Evolutionary conservation across 768 basidiomycete genomes (phyloP).

Genomic region (Hygrocybe coccinea): DNA sequence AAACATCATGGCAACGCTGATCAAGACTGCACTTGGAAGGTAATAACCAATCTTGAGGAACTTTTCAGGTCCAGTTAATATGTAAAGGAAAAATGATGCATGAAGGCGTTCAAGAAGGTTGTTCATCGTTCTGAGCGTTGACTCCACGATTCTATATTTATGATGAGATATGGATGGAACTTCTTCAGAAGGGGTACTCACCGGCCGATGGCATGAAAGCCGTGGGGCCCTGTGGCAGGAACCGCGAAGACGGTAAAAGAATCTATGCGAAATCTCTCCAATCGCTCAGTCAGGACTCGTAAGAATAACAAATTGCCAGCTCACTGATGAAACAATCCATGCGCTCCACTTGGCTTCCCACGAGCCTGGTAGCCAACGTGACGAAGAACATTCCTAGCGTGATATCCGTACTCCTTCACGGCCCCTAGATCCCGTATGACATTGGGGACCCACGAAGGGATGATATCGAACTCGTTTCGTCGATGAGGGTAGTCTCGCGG

Average conservation of each 20-base stretch:
- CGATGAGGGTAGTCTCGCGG: slow-evolving; percentile 35
- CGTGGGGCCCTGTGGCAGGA: slow-evolving; percentile 88
- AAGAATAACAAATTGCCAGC: slow-evolving; percentile 15
- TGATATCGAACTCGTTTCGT: slow-evolving; percentile 22
- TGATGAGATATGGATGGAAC: slow-evolving; percentile 1
- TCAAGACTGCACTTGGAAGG: slow-evolving; percentile 79
- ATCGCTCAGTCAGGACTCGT: slow-evolving; percentile 2
- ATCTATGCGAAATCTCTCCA: slow-evolving; percentile 82
- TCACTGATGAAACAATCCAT: slow-evolving; percentile 85
- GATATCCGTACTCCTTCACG: slow-evolving; percentile 49
- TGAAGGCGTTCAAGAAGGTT: slow-evolving; percentile 95
- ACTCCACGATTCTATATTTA: slow-evolving; percentile 67
- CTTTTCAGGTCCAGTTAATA: slow-evolving; percentile 54
- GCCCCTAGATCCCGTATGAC: slow-evolving; percentile 38
- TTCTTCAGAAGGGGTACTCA: slow-evolving; percentile 30
- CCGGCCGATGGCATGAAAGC: slow-evolving; percentile 91
- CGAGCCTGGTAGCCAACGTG: slow-evolving; percentile 72
- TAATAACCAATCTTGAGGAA: slow-evolving; percentile 91
- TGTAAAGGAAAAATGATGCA: slow-evolving; percentile 96
- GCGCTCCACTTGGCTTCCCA: slow-evolving; percentile 81
- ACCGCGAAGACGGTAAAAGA: slow-evolving; percentile 86
- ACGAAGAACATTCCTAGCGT: slow-evolving; percentile 61
- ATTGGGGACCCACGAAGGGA: slow-evolving; percentile 46
- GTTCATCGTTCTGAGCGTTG: slow-evolving; percentile 82
- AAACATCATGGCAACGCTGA: slow-evolving; percentile 83